These are phyloP conservation scores for Histomonas meleagridis DNA, from an alignment of 208 protist species.

Conservation along the genomic window DNA sequence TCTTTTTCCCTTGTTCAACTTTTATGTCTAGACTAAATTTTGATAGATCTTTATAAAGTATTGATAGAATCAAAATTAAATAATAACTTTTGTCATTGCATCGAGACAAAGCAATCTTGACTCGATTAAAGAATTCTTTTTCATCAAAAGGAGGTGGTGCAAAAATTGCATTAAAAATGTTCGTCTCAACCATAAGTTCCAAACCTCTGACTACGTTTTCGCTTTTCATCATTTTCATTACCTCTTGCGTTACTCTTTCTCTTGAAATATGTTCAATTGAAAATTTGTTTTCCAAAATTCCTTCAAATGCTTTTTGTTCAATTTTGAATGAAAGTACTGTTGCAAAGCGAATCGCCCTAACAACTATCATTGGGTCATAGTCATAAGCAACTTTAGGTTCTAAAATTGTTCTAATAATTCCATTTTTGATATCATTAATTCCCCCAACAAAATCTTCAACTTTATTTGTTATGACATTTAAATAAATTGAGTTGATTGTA, in stretches of 20 bases:
- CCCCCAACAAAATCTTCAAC: conserved; percentile 17
- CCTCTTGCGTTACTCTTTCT: not conserved
- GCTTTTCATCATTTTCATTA: too few species aligned
- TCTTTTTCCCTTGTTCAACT: too few species aligned
- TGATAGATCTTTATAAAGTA: too few species aligned
- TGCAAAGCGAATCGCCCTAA: conserved; percentile 52
- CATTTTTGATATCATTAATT: not conserved
- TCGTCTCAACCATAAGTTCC: not conserved
- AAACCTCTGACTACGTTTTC: not conserved
- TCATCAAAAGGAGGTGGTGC: too few species aligned
- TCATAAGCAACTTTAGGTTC: conserved; percentile 47
- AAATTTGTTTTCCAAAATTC: not conserved
- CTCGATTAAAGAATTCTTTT: too few species aligned
- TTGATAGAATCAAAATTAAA: too few species aligned
- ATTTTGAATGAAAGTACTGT: conserved; percentile 39
- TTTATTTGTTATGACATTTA: conserved; percentile 76
- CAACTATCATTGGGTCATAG: conserved; percentile 55
- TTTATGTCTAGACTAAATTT: too few species aligned
- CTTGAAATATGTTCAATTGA: not conserved
- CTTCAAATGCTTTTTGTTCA: not conserved
- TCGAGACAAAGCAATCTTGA: too few species aligned
- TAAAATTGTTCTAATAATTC: conserved; percentile 46
- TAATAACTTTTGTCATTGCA: too few species aligned
- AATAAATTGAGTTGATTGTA: conserved; percentile 94
- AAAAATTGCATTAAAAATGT: not conserved